These are phyloP conservation scores for Stagonosporopsis rhizophila DNA, from an alignment of 2,329 filamentous ascomycete genomes.

Conservation along the genomic window DNA sequence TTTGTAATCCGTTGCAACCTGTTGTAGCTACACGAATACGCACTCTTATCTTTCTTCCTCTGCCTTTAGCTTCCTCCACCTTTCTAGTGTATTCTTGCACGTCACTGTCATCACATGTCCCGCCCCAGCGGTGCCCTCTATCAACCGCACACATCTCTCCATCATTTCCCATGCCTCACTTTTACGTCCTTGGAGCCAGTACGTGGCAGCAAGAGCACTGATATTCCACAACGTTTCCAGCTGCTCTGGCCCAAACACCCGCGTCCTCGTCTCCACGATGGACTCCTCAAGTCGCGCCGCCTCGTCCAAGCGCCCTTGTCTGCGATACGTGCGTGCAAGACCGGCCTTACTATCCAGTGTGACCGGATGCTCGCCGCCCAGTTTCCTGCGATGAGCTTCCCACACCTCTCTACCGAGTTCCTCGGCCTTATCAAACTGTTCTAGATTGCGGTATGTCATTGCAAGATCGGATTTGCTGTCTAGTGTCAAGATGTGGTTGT, in stretches of 20 bases:
- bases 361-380: slow-evolving; percentile 3
- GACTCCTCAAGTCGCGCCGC: not conserved
- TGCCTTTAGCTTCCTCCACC: not conserved
- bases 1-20: not conserved
- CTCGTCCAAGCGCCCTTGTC: slow-evolving; percentile 11
- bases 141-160: not conserved
- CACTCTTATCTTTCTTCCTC: not conserved
- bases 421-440: slow-evolving; percentile 3
- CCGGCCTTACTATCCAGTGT: slow-evolving; percentile 7
- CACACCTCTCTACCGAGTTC: not conserved
- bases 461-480: slow-evolving; percentile 2
- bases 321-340: not conserved
- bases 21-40: not conserved
- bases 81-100: not conserved
- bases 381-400: not conserved
- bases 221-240: slow-evolving; percentile 4
- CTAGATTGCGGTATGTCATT: not conserved
- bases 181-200: not conserved
- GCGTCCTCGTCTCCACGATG: slow-evolving; percentile 3
- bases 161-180: not conserved
- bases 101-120: not conserved
- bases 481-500: slow-evolving; percentile 4
- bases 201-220: not conserved
- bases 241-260: slow-evolving; percentile 11
- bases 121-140: not conserved